A percentile compares a stretch with the other conserved stretches of the same genome.
Conservation (phyloP, 495 filamentous ascomycete species). For the Penicillium malachiteum region DNA sequence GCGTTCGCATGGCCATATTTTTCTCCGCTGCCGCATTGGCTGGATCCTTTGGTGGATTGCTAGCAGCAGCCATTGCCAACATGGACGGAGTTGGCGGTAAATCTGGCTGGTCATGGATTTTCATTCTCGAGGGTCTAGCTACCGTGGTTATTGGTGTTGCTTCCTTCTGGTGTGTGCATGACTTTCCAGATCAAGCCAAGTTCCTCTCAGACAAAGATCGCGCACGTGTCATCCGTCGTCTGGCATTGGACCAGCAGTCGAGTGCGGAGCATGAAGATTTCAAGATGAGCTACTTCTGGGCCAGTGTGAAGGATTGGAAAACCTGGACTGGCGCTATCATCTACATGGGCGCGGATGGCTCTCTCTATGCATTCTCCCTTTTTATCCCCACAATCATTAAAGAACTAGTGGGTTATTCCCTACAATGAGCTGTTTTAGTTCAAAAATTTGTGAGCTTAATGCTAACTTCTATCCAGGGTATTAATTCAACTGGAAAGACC, state of each 20-base stretch:
- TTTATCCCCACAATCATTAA: constrained; percentile 86
- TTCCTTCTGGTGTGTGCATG: constrained; percentile 83
- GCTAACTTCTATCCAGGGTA: constrained; percentile 25
- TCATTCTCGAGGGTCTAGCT: constrained; percentile 67
- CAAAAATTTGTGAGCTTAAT: constrained; percentile 18
- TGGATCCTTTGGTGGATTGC: constrained; percentile 71
- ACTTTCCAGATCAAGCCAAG: constrained; percentile 80
- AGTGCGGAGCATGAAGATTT: constrained; percentile 80
- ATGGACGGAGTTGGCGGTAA: constrained; percentile 70
- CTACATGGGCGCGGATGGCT: constrained; percentile 70
- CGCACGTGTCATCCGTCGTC: constrained; percentile 67
- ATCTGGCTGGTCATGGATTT: constrained; percentile 83
- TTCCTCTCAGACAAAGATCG: constrained; percentile 76
- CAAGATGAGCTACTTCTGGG: constrained; percentile 72
- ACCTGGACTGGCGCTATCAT: constrained; percentile 74
- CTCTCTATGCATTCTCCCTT: constrained; percentile 87
- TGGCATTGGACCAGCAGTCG: constrained; percentile 74
- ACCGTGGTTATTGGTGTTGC: constrained; percentile 71
- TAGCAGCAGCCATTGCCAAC: constrained; percentile 48
- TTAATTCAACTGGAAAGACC: neutral
- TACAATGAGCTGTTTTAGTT: neutral
- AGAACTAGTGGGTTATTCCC: constrained; percentile 41
- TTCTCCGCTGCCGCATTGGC: constrained; percentile 84
- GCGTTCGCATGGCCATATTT: constrained; percentile 79
- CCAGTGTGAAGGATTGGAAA: constrained; percentile 81